phyloP scores from a whole-genome alignment of 2,329 filamentous ascomycete genomes.

The Diaporthe citrichinensis region DNA sequence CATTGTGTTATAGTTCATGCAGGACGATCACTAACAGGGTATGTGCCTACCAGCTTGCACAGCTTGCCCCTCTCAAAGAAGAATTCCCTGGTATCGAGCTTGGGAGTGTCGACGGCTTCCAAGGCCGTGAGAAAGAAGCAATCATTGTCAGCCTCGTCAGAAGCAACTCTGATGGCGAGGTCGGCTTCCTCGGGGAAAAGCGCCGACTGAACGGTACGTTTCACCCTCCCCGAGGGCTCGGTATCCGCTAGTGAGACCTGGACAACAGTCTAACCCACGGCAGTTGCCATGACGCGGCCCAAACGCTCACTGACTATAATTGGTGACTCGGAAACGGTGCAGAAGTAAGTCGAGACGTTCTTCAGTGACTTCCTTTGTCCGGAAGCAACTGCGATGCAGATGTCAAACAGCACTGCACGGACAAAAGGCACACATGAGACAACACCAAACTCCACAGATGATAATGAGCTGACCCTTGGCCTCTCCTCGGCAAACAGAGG shows the following conservation, averaged over 20 bases:
- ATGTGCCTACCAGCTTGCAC: conserved; percentile 70
- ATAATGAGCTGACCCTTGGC: conserved; percentile 42
- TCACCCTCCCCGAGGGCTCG: conserved; percentile 21
- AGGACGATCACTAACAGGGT: conserved; percentile 44
- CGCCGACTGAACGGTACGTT: conserved; percentile 86
- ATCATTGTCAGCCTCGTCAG: conserved; percentile 94
- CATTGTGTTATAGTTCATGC: conserved; percentile 34
- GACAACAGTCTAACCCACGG: conserved; percentile 48
- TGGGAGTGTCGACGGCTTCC: conserved; percentile 96
- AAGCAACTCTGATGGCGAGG: conserved; percentile 88
- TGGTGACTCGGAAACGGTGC: conserved; percentile 94
- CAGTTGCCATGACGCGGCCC: conserved; percentile 97
- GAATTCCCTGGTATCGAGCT: conserved; percentile 88
- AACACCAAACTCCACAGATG: neutral
- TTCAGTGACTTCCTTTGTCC: conserved; percentile 24
- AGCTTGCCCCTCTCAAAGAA: conserved; percentile 86
- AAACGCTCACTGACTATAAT: conserved; percentile 91
- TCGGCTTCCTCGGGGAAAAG: conserved; percentile 94
- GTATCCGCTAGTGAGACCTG: neutral
- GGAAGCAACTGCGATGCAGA: conserved; percentile 16
- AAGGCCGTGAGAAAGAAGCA: conserved; percentile 96
- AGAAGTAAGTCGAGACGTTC: conserved; percentile 73
- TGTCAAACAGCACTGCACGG: conserved; percentile 25
- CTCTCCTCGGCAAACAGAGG: conserved; percentile 69
- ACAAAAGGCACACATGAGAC: conserved; percentile 22